Conservation (phyloP, 164 flowering plant species). For the grape (Vitis vinifera) region DNA sequence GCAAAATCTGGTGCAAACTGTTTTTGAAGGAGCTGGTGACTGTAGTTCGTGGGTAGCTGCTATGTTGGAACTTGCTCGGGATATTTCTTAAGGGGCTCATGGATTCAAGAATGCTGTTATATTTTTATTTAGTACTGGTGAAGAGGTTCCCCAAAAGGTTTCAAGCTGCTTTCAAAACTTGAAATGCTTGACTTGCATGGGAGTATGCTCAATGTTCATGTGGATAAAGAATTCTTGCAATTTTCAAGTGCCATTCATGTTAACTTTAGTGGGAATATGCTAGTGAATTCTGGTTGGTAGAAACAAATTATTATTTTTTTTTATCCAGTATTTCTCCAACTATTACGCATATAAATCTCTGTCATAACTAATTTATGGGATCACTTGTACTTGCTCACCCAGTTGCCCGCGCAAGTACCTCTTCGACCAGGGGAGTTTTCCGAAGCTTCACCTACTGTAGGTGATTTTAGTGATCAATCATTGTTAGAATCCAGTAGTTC, state of each 20-base stretch:
- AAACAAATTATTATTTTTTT: conserved; percentile 34
- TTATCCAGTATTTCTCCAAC: conserved; percentile 62
- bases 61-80: conserved; percentile 96
- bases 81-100: conserved; percentile 92
- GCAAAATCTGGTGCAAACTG: conserved; percentile 68
- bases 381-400: conserved; percentile 14
- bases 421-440: too few relatives aligned
- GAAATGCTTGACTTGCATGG: conserved; percentile 81
- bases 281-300: conserved; percentile 43
- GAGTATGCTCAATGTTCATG: conserved; percentile 61
- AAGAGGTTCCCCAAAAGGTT: conserved; percentile 77
- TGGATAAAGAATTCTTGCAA: conserved; percentile 63
- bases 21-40: conserved; percentile 96
- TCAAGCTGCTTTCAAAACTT: conserved; percentile 55
- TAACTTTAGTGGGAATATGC: conserved; percentile 82
- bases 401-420: too few relatives aligned
- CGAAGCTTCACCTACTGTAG: too few relatives aligned
- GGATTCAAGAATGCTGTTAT: conserved; percentile 81
- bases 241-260: conserved; percentile 59
- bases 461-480: too few relatives aligned
- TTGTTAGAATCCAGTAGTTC: too few relatives aligned
- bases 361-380: conserved; percentile 53
- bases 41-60: conserved; percentile 95
- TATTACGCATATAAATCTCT: conserved; percentile 72
- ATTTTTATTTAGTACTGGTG: conserved; percentile 92